Conservation (phyloP, 352 stramenopile species). For the Phytophthora litchii region DNA sequence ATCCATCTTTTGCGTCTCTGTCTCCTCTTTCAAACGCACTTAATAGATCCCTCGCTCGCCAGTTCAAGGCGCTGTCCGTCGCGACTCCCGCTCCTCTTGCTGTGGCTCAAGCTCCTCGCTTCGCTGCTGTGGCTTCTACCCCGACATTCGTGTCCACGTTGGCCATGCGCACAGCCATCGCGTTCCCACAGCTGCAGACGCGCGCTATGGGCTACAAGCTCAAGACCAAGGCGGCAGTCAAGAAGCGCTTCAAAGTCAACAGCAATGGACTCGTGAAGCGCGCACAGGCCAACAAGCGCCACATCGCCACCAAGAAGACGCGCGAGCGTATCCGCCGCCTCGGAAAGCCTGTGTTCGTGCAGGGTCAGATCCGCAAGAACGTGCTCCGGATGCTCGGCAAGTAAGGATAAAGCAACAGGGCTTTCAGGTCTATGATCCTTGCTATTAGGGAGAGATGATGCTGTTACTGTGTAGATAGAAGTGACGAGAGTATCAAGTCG, state of each 20-base stretch:
- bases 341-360: constrained; percentile 71
- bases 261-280: constrained; percentile 81
- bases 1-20: not conserved
- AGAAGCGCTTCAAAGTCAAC: constrained; percentile 89
- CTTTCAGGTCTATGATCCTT: no score
- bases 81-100: constrained; percentile 20
- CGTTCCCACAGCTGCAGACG: constrained; percentile 55
- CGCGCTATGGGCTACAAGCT: constrained; percentile 83
- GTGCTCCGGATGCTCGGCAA: constrained; percentile 74
- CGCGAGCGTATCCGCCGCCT: constrained; percentile 78
- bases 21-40: constrained; percentile 20
- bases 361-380: constrained; percentile 86
- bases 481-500: no score
- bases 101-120: constrained; percentile 28
- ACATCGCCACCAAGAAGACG: constrained; percentile 88
- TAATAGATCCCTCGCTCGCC: constrained; percentile 58
- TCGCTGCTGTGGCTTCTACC: constrained; percentile 20
- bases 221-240: constrained; percentile 82
- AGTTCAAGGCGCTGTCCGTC: constrained; percentile 58
- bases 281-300: constrained; percentile 80
- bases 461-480: constrained; percentile 22
- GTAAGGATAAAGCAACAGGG: not conserved
- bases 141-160: constrained; percentile 21
- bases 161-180: constrained; percentile 28
- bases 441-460: not conserved